Evolutionary conservation across 2,329 filamentous ascomycete species (phyloP).

Genomic region (Pseudogymnoascus sp.): DNA sequence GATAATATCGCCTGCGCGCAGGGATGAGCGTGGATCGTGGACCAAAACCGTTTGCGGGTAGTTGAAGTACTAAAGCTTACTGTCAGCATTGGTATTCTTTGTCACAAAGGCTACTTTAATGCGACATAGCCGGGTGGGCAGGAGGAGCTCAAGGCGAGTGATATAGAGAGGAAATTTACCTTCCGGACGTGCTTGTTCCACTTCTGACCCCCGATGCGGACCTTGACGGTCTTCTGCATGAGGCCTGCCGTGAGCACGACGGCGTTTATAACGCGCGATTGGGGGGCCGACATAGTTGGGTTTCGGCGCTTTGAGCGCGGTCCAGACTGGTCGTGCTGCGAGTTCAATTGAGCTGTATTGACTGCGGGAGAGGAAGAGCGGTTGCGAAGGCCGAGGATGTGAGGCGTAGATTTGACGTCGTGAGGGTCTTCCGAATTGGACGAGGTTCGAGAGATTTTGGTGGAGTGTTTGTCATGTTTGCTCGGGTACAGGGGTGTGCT

Average conservation of each 20-base stretch:
- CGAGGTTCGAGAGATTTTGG: constrained; percentile 11
- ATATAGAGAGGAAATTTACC: constrained; percentile 38
- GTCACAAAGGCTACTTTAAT: neutral
- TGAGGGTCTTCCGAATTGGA: neutral
- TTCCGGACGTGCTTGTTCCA: constrained; percentile 71
- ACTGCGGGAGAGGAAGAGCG: neutral
- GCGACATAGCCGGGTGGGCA: neutral
- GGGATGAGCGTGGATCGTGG: constrained; percentile 69
- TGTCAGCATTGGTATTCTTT: neutral
- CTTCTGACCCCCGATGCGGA: constrained; percentile 62
- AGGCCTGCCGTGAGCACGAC: constrained; percentile 72
- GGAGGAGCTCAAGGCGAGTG: neutral
- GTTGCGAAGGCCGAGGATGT: neutral
- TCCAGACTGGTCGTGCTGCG: neutral
- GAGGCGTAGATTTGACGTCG: neutral
- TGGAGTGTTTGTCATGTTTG: constrained; percentile 14
- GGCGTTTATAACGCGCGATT: constrained; percentile 24
- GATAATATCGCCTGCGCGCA: constrained; percentile 69
- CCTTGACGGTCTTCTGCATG: constrained; percentile 75
- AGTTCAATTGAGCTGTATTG: neutral
- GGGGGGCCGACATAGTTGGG: neutral
- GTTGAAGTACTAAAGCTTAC: constrained; percentile 54
- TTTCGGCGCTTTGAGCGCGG: neutral
- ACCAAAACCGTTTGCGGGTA: constrained; percentile 61
- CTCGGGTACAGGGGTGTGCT: neutral